phyloP scores from a whole-genome alignment of 140 eudicot genomes.

The Cichorium intybus region DNA sequence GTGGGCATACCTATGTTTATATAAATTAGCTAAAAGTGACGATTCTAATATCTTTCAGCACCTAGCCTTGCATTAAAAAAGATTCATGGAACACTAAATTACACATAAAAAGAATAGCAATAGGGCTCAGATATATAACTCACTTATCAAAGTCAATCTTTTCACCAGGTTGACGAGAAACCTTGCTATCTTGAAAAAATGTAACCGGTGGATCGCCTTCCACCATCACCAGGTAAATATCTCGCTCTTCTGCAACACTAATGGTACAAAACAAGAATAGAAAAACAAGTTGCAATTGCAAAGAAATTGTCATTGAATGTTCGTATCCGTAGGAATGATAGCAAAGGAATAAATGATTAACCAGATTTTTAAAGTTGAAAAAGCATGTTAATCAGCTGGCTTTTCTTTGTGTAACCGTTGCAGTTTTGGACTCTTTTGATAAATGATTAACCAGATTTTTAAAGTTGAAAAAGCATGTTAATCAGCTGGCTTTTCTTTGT shows the following conservation, averaged over 20 bases:
- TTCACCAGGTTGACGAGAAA: slow-evolving; percentile 8
- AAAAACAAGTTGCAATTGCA: slow-evolving; percentile 14
- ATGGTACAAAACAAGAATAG: slow-evolving; percentile 11
- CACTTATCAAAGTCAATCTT: slow-evolving; percentile 34
- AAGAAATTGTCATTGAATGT: slow-evolving; percentile 12
- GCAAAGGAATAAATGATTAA: neutral
- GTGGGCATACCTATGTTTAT: no score
- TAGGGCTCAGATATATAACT: neutral
- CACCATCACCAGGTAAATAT: slow-evolving; percentile 54
- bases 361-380: slow-evolving; percentile 18
- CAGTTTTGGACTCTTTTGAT: slow-evolving; percentile 3
- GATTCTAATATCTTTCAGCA: no score
- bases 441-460: neutral
- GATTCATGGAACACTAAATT: no score
- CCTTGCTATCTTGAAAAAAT: slow-evolving; percentile 34
- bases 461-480: slow-evolving; percentile 27
- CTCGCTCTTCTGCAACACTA: slow-evolving; percentile 38
- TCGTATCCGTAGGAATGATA: neutral
- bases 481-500: slow-evolving; percentile 27
- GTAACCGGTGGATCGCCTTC: slow-evolving; percentile 79
- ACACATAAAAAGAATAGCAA: no score
- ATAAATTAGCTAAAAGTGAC: no score
- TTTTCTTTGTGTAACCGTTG: slow-evolving; percentile 27
- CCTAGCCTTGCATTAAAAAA: no score
- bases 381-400: slow-evolving; percentile 28